Evolutionary conservation across 305 asterid species (phyloP), one percentile per base, ranked within the genome.

Genomic region (Fraxinus sp.): DNA sequence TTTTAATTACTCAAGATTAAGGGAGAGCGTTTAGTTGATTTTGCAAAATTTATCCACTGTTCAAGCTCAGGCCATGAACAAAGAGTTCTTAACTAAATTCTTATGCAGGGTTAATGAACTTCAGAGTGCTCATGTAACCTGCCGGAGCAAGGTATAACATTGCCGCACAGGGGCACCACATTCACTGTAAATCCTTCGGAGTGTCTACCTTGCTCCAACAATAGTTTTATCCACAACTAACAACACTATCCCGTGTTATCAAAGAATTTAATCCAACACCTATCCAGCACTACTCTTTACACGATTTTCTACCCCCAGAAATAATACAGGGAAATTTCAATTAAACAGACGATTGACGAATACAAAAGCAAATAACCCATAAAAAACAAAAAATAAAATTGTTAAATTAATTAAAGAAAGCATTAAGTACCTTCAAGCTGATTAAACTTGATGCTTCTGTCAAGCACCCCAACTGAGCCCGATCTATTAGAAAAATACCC

Each of bases 401-500:
- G 52, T 13, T 55, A 66, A 72, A 70, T 46, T 68, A 79, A 71
- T 68, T 33, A 62, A 33, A 37, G 35, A 66, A 35, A 7, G 16
- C 77, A n/a, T 39, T 14, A 4, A 71, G 41, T 81, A 95, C 97
- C 98, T 86, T 87, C 87, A 74, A 94, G 90, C 84, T 88, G 90
- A 87, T 89, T 89, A 89, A 93, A 95, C 90, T 90, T 92, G 70
- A 92, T 94, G 91, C 91, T 91, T 79, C 89, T 85, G 83, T 94
- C 97, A 78, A 96, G 95, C 80, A 92, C 95, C 82, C 98, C 99
- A 83, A 96, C 98, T 18, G 98, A 92, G 55, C 91, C 88, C 46
- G 98, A 87, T 86, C 97, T 93, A 85, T 91, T 95, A 74, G 98
- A 92, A 83, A 94, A 96, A 87, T 94, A 94, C 39, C 98, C 98